Evolutionary conservation across 1,139 yeast species (phyloP).

Genomic region (Chernovozyma aurita): DNA sequence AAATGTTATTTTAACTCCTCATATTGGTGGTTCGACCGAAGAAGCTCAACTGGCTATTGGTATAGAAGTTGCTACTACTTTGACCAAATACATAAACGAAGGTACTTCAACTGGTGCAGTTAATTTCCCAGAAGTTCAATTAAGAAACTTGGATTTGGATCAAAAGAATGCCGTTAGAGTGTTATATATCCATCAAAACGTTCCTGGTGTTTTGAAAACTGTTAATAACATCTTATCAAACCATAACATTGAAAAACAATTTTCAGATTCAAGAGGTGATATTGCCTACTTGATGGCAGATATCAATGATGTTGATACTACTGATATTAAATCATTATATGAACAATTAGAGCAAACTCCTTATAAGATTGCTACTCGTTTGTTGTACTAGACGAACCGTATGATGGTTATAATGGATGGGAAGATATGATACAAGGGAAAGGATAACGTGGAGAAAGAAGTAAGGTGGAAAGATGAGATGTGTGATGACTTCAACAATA

Average conservation of each 20-base stretch:
- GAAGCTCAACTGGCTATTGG: conserved; percentile 99
- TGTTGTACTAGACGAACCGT: conserved; percentile 77
- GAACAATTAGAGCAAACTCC: conserved; percentile 88
- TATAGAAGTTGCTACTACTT: conserved; percentile 83
- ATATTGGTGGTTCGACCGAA: conserved; percentile 98
- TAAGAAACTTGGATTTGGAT: conserved; percentile 85
- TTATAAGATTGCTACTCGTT: conserved; percentile 85
- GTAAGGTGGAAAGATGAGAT: neutral
- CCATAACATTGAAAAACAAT: conserved; percentile 97
- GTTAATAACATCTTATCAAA: conserved; percentile 93
- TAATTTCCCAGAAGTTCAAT: conserved; percentile 96
- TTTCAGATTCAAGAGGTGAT: conserved; percentile 92
- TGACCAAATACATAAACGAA: conserved; percentile 90
- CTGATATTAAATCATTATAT: conserved; percentile 80
- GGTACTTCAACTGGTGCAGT: conserved; percentile 96
- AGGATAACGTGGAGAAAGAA: too few species aligned
- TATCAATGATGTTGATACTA: conserved; percentile 77
- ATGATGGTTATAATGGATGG: too few species aligned
- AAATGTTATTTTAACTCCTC: conserved; percentile 92
- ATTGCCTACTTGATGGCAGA: conserved; percentile 98
- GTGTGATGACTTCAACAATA: too few species aligned
- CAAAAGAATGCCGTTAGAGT: conserved; percentile 90
- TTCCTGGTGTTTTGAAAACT: conserved; percentile 97
- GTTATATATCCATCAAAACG: conserved; percentile 92
- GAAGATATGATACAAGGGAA: too few species aligned